Base-by-base conservation (phyloP, 495 filamentous ascomycete species). In the Penicilliopsis zonata region DNA sequence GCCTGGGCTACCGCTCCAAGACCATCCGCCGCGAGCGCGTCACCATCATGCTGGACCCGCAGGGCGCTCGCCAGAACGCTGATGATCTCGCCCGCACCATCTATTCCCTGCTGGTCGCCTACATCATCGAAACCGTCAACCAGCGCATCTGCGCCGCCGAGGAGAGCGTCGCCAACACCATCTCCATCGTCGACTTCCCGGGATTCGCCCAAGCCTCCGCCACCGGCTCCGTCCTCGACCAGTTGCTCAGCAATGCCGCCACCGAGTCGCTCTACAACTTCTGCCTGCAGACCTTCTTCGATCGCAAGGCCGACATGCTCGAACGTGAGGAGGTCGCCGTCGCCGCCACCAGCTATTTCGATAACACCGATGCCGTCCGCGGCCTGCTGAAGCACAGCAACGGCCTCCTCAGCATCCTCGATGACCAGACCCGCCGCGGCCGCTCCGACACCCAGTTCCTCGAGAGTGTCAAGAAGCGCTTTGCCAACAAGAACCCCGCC, bases 121-220 rank as follows among this genome's bases (percentile, higher is more conserved):
- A 84, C 47, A 72, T 96, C 10, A 81, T 95, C 41, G 90, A 98
- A 55, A 79, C 62, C 33, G 81, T 94, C 52, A 98, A 98, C 51
- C 81, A 93, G 53, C 76, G 71, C 43, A 72, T 88, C 13, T 96
- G 86, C 50, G 86, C 88, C 4, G 64, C 77, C 1, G 88, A 95
- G 47, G 86, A 94, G 19, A 65, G 82, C 13, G 82, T 96, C 31
- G 76, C 72, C 28, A 96, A 96, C 59, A 96, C 90, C 1, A 70
- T 98, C 41, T 92, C 86, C 13, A 80, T 98, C 24, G 74, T 96
- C 41, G 90, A 98, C 50, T 98, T 98, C 55, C 90, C 90, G 0
- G 90, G 90, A 15, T 98, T 96, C 51, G 72, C 87, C 29, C 84
- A 88, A 45, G 70, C 78, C 21, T 66, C 76, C 18, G 69, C 86